These are phyloP conservation scores for Stephanodiscus triporus DNA, from an alignment of 108 stramenopile species.

Conservation along the genomic window DNA sequence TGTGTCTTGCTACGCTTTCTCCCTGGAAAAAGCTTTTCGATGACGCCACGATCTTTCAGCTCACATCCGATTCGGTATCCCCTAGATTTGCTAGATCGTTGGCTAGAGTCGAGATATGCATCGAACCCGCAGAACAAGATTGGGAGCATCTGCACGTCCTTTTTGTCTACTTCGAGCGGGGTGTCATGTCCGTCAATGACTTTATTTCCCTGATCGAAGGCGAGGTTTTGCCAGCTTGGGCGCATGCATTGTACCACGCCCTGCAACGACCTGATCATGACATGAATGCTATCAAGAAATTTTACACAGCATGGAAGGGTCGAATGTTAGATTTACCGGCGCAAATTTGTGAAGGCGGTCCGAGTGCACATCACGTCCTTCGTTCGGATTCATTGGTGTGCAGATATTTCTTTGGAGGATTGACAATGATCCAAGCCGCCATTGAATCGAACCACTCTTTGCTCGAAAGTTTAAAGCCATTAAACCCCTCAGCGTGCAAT, in stretches of 20 bases:
- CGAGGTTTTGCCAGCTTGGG: conserved; percentile 65
- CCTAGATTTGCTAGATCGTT: conserved; percentile 60
- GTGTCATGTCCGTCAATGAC: conserved; percentile 61
- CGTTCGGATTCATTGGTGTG: conserved; percentile 63
- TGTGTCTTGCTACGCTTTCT: conserved; percentile 34
- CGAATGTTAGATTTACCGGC: conserved; percentile 21
- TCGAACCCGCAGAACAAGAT: conserved; percentile 31
- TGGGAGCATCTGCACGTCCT: conserved; percentile 44
- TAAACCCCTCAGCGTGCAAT: conserved; percentile 46
- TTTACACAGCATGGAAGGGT: conserved; percentile 67
- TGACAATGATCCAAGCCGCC: conserved; percentile 66
- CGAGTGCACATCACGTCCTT: conserved; percentile 39
- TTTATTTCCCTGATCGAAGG: conserved; percentile 80
- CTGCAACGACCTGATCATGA: conserved; percentile 13
- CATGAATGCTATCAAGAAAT: conserved; percentile 28
- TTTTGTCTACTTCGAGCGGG: conserved; percentile 46
- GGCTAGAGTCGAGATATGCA: conserved; percentile 26
- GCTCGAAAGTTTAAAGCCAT: conserved; percentile 41
- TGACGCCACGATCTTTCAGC: conserved; percentile 36
- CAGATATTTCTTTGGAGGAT: conserved; percentile 66
- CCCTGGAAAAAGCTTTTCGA: conserved; percentile 71
- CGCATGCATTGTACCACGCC: conserved; percentile 32
- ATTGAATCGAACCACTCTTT: conserved; percentile 25
- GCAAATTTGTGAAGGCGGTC: background rate
- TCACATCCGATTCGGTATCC: conserved; percentile 59